Evolutionary conservation across 2,329 filamentous ascomycete species (phyloP).

Genomic region (Remersonia thermophila): DNA sequence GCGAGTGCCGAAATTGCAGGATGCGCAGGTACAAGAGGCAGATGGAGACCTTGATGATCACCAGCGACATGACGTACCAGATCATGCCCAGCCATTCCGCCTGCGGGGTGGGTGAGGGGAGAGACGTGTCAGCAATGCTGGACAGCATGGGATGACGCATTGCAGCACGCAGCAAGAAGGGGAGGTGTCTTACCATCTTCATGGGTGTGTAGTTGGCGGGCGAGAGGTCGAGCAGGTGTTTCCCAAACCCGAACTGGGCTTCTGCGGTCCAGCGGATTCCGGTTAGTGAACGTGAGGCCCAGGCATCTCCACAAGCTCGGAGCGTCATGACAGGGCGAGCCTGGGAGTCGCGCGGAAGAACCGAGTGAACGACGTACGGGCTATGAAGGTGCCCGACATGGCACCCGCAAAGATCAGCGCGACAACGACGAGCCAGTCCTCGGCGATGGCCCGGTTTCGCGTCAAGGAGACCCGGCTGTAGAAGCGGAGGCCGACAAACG

Average conservation of each 20-base stretch:
- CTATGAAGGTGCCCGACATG: conserved; percentile 14
- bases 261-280: conserved; percentile 6
- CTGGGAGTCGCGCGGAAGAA: no score
- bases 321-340: no score
- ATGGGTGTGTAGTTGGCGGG: conserved; percentile 4
- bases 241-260: conserved; percentile 11
- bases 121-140: no score
- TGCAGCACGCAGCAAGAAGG: no score
- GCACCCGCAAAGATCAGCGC: conserved; percentile 20
- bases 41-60: conserved; percentile 19
- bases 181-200: conserved; percentile 10
- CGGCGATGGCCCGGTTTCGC: conserved; percentile 22
- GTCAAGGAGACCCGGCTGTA: conserved; percentile 25
- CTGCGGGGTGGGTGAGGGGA: background rate
- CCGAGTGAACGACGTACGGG: conserved; percentile 3
- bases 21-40: conserved; percentile 17
- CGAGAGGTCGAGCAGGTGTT: conserved; percentile 11
- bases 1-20: conserved; percentile 17
- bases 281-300: no score
- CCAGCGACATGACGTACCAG: conserved; percentile 19
- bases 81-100: conserved; percentile 18
- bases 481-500: conserved; percentile 25
- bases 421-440: conserved; percentile 26
- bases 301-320: no score
- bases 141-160: no score